Evolutionary conservation across 2,329 filamentous ascomycete genomes (phyloP).

Genomic region (Aspergillus sp.): DNA sequence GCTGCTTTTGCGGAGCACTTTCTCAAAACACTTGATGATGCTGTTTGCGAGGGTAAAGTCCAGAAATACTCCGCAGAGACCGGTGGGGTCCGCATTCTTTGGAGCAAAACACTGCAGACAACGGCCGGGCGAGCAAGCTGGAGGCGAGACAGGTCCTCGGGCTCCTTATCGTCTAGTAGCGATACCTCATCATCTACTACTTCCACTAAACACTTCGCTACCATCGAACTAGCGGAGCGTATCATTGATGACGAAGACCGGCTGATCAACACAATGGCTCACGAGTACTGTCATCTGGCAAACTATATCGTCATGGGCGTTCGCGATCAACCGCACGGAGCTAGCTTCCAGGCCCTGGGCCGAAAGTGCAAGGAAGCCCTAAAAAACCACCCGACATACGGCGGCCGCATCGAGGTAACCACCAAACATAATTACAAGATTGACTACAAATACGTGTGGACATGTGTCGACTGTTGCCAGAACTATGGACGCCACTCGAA

Average conservation of each 20-base stretch:
- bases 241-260: slow-evolving; percentile 79
- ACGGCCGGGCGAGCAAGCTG: slow-evolving; percentile 72
- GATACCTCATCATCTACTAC: slow-evolving; percentile 19
- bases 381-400: slow-evolving; percentile 56
- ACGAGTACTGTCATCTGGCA: slow-evolving; percentile 93
- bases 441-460: slow-evolving; percentile 90
- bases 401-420: slow-evolving; percentile 72
- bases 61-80: slow-evolving; percentile 53
- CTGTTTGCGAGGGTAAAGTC: slow-evolving; percentile 56
- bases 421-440: slow-evolving; percentile 91
- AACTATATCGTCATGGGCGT: slow-evolving; percentile 86
- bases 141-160: slow-evolving; percentile 58
- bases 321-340: slow-evolving; percentile 77
- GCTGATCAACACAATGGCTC: slow-evolving; percentile 87
- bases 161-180: slow-evolving; percentile 21
- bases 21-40: slow-evolving; percentile 59
- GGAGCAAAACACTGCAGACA: slow-evolving; percentile 66
- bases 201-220: slow-evolving; percentile 63
- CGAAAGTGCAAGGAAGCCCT: slow-evolving; percentile 43
- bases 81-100: slow-evolving; percentile 63
- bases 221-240: slow-evolving; percentile 86
- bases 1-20: slow-evolving; percentile 58
- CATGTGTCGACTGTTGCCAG: slow-evolving; percentile 68
- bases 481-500: slow-evolving; percentile 85
- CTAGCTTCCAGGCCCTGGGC: slow-evolving; percentile 78